Percentiles rank a stretch among this genome's conserved stretches.
phyloP scores from a whole-genome alignment of 164 flowering plant species.

The Cinnamomum chago region DNA sequence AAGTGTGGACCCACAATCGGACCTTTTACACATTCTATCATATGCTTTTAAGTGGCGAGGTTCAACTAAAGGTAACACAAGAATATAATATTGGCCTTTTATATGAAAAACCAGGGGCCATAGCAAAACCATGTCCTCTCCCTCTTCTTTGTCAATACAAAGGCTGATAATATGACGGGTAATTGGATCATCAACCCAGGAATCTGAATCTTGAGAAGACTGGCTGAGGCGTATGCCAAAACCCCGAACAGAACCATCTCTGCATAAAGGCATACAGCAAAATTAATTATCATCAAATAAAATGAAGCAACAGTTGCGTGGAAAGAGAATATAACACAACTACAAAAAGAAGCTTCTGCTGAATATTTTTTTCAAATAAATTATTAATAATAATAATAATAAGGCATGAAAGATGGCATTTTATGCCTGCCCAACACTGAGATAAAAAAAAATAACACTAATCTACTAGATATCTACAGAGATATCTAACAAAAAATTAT shows the following conservation, averaged over 20 bases:
- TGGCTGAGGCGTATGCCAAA: slow-evolving; percentile 70
- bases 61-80: slow-evolving; percentile 86
- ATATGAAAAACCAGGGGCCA: slow-evolving; percentile 87
- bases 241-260: slow-evolving; percentile 88
- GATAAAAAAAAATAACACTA: too few relatives aligned
- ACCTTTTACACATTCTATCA: slow-evolving; percentile 45
- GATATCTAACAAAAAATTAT: too few relatives aligned
- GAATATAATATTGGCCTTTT: slow-evolving; percentile 60
- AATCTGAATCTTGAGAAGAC: slow-evolving; percentile 83
- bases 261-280: slow-evolving; percentile 18
- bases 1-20: slow-evolving; percentile 83
- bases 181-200: slow-evolving; percentile 99
- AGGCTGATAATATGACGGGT: slow-evolving; percentile 85
- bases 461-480: too few relatives aligned
- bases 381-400: too few relatives aligned
- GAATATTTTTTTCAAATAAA: background rate
- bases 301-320: background rate
- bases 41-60: slow-evolving; percentile 68
- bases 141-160: slow-evolving; percentile 50
- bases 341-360: background rate
- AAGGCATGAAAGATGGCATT: too few relatives aligned
- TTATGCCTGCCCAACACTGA: too few relatives aligned
- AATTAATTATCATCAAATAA: slow-evolving; percentile 3
- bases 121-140: slow-evolving; percentile 36
- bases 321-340: background rate